Evolutionary conservation across 768 basidiomycete genomes (phyloP).

Genomic region (Pleurotus eryngii): DNA sequence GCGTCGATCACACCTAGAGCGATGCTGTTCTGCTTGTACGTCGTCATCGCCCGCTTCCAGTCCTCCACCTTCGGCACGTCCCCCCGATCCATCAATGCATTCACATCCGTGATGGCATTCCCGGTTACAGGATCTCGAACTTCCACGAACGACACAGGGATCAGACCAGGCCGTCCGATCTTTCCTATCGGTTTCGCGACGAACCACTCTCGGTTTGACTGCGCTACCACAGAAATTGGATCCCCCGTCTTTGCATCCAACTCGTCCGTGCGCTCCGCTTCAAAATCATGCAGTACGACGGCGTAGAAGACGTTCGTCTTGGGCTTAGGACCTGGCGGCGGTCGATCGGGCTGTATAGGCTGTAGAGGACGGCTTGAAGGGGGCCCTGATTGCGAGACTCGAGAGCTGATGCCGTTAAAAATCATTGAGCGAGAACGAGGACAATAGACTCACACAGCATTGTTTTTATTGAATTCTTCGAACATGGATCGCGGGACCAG

Average conservation of each 20-base stretch:
- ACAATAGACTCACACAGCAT: constrained; percentile 49
- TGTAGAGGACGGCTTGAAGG: constrained; percentile 12
- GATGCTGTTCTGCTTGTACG: constrained; percentile 95
- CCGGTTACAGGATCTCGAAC: constrained; percentile 91
- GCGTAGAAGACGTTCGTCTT: constrained; percentile 82
- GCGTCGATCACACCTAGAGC: constrained; percentile 86
- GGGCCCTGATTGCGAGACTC: neutral
- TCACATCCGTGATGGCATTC: constrained; percentile 70
- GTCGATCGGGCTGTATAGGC: constrained; percentile 18
- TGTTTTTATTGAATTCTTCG: constrained; percentile 83
- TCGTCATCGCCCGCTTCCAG: constrained; percentile 94
- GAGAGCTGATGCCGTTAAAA: constrained; percentile 1
- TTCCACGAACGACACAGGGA: constrained; percentile 96
- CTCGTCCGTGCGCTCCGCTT: constrained; percentile 94
- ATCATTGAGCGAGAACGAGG: neutral
- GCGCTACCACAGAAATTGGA: constrained; percentile 93
- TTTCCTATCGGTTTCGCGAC: constrained; percentile 97
- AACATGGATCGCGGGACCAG: constrained; percentile 85
- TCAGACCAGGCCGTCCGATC: constrained; percentile 93
- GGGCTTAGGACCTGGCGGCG: constrained; percentile 26
- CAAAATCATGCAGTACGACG: constrained; percentile 92
- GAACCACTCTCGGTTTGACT: constrained; percentile 99
- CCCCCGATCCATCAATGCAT: constrained; percentile 78
- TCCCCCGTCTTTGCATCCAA: constrained; percentile 94
- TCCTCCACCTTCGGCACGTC: constrained; percentile 96